These are phyloP conservation scores for Candida peoriensis DNA, from an alignment of 805 yeast species.

Conservation along the genomic window DNA sequence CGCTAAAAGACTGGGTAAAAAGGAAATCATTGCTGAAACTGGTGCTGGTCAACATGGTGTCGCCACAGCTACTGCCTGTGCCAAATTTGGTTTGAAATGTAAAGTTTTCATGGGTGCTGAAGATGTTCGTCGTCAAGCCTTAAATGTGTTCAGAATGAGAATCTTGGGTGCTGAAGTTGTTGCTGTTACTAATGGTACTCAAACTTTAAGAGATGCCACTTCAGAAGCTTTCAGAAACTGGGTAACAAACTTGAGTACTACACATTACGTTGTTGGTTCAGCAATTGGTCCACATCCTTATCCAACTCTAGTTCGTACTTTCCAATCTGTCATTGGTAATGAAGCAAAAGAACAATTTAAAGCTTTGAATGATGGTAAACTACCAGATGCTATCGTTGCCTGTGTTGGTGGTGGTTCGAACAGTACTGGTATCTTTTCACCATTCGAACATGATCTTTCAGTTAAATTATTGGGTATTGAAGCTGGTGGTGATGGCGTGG, in stretches of 20 bases:
- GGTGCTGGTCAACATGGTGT: conserved; percentile 96
- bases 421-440: conserved; percentile 92
- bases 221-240: conserved; percentile 94
- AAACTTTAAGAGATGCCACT: conserved; percentile 95
- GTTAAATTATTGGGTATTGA: conserved; percentile 91
- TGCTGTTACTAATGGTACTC: conserved; percentile 91
- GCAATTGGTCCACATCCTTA: conserved; percentile 99
- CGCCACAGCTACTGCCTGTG: conserved; percentile 90
- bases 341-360: conserved; percentile 92
- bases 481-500: conserved; percentile 98
- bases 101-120: conserved; percentile 99
- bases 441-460: conserved; percentile 74
- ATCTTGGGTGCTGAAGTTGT: conserved; percentile 94
- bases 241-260: conserved; percentile 81
- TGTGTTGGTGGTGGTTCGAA: conserved; percentile 99
- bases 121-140: conserved; percentile 97
- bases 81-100: conserved; percentile 89
- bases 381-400: conserved; percentile 94
- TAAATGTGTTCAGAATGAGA: conserved; percentile 96
- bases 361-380: conserved; percentile 67
- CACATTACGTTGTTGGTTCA: conserved; percentile 95
- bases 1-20: conserved; percentile 76
- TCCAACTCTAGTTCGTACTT: conserved; percentile 95
- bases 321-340: conserved; percentile 94
- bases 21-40: conserved; percentile 77